Percentiles rank a stretch among this genome's conserved stretches.
Conservation (phyloP, 164 flowering plant species). For the Umbellularia californica region DNA sequence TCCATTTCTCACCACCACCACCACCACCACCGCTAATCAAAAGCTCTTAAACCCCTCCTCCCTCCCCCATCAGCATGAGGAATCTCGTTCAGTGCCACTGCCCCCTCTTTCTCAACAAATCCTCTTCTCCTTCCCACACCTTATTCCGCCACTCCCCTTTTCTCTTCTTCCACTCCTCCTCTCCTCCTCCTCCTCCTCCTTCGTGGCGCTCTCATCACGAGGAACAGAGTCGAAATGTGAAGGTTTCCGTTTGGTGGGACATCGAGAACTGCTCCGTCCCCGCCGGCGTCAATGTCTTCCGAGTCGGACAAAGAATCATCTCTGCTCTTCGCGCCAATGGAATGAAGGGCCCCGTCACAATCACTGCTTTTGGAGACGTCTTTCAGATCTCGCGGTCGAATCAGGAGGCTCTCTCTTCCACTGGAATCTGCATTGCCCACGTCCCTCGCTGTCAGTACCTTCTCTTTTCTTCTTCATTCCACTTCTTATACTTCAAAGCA, state of each 20-base stretch:
- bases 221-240: constrained; percentile 46
- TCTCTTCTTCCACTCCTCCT: neutral
- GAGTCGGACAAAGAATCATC: constrained; percentile 43
- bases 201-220: constrained; percentile 22
- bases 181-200: neutral
- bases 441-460: constrained; percentile 50
- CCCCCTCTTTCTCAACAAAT: no score
- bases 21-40: neutral
- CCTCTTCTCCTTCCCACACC: constrained; percentile 3
- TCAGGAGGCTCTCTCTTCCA: constrained; percentile 65
- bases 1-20: no score
- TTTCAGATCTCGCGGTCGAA: constrained; percentile 47
- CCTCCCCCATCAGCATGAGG: neutral
- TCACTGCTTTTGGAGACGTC: constrained; percentile 85
- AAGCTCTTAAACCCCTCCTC: neutral
- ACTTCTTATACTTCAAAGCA: neutral
- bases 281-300: constrained; percentile 40
- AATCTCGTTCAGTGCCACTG: no score
- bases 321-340: constrained; percentile 66
- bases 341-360: constrained; percentile 75
- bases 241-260: constrained; percentile 98
- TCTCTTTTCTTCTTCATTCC: neutral
- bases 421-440: constrained; percentile 67
- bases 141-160: neutral
- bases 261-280: constrained; percentile 75